Base-by-base conservation (phyloP, 208 protist genomes). In the Leishmania arabica region DNA sequence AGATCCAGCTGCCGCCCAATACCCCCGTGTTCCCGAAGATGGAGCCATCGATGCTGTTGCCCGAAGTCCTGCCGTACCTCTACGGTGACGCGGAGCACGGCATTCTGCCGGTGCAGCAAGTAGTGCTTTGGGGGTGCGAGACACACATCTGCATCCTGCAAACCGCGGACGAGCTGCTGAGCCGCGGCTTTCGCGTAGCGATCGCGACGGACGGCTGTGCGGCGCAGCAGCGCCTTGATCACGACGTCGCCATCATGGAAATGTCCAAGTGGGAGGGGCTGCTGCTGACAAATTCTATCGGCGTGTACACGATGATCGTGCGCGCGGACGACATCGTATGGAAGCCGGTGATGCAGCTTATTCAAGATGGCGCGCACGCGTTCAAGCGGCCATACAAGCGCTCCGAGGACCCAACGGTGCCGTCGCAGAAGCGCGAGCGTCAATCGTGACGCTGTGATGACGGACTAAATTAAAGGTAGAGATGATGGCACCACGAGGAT, bases 131-230 rank as follows among this genome's bases (percentile, higher is more conserved):
- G 88, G 93, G 93, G 66, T 86, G 89, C 31, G 93, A 96, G 75
- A 91, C 93, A 21, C 90, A 94, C 31, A 90, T 95, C 34, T 96
- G 93, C 79, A 71, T 96, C 24, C 56, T 93, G 58, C 89, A 96
- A 72, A 96, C 93, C 1, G 86, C 89, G 2, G 86, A 91, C 53
- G 93, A 84, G 47, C 82, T 96, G 11, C 68, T 95, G 70, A 79
- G 86, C 2, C 73, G 78, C 11, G 87, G 88, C 15, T 93, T 92
- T 37, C 81, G 87, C 19, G 93, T 96, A 7, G 86, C 86, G 11
- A 75, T 96, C 7, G 70, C 72, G 58, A 77, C 81, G 6, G 93
- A 96, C 72, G 93, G 81, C 49, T 89, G 80, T 31, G 88, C 81
- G 1, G 80, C 87, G 34, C 93, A 95, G 83, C 77, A 65, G 21